These are phyloP conservation scores for Stagonosporopsis vannaccii DNA, from an alignment of 2,329 filamentous ascomycete genomes.

Conservation along the genomic window DNA sequence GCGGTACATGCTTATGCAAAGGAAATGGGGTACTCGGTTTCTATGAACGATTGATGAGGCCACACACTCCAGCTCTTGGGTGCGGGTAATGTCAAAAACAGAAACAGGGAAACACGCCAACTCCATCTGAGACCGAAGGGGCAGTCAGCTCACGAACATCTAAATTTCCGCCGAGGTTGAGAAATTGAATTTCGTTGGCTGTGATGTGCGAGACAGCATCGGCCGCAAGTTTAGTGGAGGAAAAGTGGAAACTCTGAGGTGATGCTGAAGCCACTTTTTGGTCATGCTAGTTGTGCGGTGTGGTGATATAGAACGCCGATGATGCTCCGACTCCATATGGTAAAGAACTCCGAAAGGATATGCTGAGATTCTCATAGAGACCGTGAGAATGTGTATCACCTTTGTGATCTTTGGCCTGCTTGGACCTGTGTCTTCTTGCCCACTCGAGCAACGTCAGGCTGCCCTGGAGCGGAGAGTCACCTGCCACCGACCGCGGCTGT, in stretches of 20 bases:
- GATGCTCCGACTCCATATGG: constrained; percentile 35
- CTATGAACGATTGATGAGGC: constrained; percentile 36
- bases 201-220: constrained; percentile 6
- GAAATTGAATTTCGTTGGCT: constrained; percentile 13
- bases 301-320: constrained; percentile 43
- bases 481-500: constrained; percentile 40
- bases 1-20: constrained; percentile 18
- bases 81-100: constrained; percentile 35
- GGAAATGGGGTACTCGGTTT: constrained; percentile 24
- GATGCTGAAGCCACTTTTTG: constrained; percentile 19
- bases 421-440: constrained; percentile 11
- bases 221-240: constrained; percentile 4
- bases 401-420: constrained; percentile 9
- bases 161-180: not conserved
- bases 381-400: constrained; percentile 1
- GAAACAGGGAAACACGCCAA: constrained; percentile 8
- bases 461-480: constrained; percentile 36
- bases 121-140: not conserved
- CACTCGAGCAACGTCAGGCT: constrained; percentile 3
- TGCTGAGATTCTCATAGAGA: constrained; percentile 2
- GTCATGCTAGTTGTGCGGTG: constrained; percentile 10
- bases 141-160: not conserved
- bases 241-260: constrained; percentile 19
- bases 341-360: constrained; percentile 21
- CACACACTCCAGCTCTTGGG: constrained; percentile 49